Base-by-base conservation (phyloP, 306 rosid genomes). In the Gastrolobium bilobum region DNA sequence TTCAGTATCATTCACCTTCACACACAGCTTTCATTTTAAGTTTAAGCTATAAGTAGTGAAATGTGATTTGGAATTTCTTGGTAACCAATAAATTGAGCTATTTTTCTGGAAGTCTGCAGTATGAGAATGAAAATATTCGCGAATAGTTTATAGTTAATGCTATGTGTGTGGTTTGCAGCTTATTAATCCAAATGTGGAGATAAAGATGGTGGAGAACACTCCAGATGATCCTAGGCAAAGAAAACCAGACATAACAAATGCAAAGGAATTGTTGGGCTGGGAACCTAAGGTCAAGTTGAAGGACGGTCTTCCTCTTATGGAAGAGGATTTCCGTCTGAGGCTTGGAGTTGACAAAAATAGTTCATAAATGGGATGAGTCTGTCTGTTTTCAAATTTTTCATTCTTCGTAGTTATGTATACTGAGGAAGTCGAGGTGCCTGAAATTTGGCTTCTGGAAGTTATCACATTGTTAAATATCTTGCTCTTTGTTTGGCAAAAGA, bases 151-250 rank as follows among this genome's bases (percentile, higher is more conserved):
- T 30, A 29, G 77, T 57, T 74, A 15, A 57, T 81, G 61, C 15
- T 57, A 42, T 57, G 53, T 59, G 35, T 34, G 39, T 70, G 77
- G 51, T 54, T 78, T 86, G 53, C 77, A 89, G 93, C 90, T 89
- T 29, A 89, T 89, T 40, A 87, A 87, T 83, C 88, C 91, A 14
- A 59, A 20, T 3, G 77, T 89, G 46, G 88, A 89, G 84, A 85
- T 89, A 68, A 83, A 83, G 83, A 76, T 1, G 43, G 91, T 89
- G 53, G 93, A 89, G 78, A 89, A 89, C 84, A 89, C 93, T 68
- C 93, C 93, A 0, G 93, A 89, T 44, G 93, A 89, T 81, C 93
- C 91, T 0, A 82, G 83, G 50, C 93, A 89, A 76, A 79, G 93
- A 47, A 89, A 89, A 76, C 93, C 93, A 0, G 93, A 89, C 81